Evolutionary conservation across 345 rosid genomes (phyloP).

Genomic region (Gossypium rotundifolium): DNA sequence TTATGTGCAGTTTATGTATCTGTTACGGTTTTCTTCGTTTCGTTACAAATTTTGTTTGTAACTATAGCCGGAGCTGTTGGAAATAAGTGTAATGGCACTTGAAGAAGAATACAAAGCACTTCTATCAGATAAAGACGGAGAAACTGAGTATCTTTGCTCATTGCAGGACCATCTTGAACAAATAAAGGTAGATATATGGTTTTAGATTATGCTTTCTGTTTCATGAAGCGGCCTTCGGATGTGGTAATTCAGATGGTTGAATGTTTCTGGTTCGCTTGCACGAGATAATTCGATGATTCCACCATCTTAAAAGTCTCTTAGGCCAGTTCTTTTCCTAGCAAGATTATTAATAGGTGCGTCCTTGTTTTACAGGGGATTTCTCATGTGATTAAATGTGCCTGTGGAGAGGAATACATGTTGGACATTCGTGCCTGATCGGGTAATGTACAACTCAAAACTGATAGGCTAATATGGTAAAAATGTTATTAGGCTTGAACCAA

Average conservation of each 20-base stretch:
- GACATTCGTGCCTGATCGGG: constrained; percentile 12
- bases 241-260: neutral
- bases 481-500: neutral
- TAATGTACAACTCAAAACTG: neutral
- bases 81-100: constrained; percentile 38
- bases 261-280: neutral
- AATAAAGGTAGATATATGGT: constrained; percentile 38
- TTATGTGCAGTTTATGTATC: neutral
- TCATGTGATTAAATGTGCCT: constrained; percentile 41
- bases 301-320: neutral
- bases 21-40: neutral
- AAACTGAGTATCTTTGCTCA: constrained; percentile 45
- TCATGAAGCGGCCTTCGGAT: neutral
- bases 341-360: constrained; percentile 6
- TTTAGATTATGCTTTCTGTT: constrained; percentile 1
- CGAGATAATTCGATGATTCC: neutral
- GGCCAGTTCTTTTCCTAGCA: neutral
- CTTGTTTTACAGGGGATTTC: constrained; percentile 49
- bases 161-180: constrained; percentile 44
- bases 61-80: constrained; percentile 55
- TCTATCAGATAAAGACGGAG: constrained; percentile 50
- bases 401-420: constrained; percentile 55
- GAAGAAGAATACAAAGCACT: constrained; percentile 51
- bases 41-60: neutral
- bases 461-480: neutral